These are phyloP conservation scores for Hyaloscypha hepaticicola DNA, from an alignment of 495 filamentous ascomycete species.

Conservation along the genomic window DNA sequence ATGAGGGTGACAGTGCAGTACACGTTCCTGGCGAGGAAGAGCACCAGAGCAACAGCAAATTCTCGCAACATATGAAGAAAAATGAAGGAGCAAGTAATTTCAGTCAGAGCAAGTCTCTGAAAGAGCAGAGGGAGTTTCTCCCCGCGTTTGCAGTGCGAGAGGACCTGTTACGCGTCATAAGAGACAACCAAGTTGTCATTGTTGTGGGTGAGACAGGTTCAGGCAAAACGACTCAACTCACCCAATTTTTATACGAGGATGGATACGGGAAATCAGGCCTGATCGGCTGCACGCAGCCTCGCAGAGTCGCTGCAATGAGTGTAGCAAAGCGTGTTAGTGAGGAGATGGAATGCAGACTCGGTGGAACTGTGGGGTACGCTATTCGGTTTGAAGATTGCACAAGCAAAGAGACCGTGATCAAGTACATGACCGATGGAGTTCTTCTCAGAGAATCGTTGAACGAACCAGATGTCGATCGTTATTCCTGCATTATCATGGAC, in stretches of 20 bases:
- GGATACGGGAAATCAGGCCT: slow-evolving; percentile 83
- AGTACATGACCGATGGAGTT: slow-evolving; percentile 99
- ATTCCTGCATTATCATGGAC: slow-evolving; percentile 99
- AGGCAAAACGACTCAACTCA: slow-evolving; percentile 94
- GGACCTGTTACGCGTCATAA: slow-evolving; percentile 89
- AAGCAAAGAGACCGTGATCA: slow-evolving; percentile 89
- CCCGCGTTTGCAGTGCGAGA: slow-evolving; percentile 97
- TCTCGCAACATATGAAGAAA: slow-evolving; percentile 87
- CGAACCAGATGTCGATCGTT: slow-evolving; percentile 90
- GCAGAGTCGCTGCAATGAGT: slow-evolving; percentile 97
- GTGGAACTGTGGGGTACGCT: slow-evolving; percentile 87
- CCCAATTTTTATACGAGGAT: slow-evolving; percentile 92
- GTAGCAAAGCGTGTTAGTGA: slow-evolving; percentile 98
- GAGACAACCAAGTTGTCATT: slow-evolving; percentile 95
- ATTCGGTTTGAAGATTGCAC: slow-evolving; percentile 99
- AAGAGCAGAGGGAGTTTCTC: slow-evolving; percentile 90
- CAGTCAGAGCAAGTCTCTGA: slow-evolving; percentile 85
- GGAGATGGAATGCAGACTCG: slow-evolving; percentile 97
- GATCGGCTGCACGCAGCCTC: slow-evolving; percentile 94
- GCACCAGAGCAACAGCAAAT: slow-evolving; percentile 69
- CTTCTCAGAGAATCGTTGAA: slow-evolving; percentile 89
- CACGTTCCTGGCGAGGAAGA: slow-evolving; percentile 73
- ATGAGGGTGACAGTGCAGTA: slow-evolving; percentile 86
- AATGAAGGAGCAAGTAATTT: slow-evolving; percentile 87
- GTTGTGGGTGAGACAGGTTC: slow-evolving; percentile 97